phyloP scores from a whole-genome alignment of 83 land plant species.

The Larix sibirica region DNA sequence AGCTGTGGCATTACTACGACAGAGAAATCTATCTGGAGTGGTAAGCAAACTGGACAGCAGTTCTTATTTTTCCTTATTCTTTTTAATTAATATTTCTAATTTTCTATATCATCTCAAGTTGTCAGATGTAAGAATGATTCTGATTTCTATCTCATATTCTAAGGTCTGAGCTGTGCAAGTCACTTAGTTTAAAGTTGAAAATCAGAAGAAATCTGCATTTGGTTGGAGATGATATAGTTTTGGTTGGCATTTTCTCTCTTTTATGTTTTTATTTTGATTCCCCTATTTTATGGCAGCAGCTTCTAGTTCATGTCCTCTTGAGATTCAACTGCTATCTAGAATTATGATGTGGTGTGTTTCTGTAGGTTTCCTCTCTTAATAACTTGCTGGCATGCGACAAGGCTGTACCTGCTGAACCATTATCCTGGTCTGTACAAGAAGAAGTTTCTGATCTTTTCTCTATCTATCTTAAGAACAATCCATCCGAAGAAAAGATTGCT shows the following conservation, averaged over 20 bases:
- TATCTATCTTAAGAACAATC: slow-evolving; percentile 62
- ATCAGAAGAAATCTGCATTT: not conserved
- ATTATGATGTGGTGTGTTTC: not conserved
- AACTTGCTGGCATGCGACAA: slow-evolving; percentile 92
- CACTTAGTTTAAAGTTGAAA: not conserved
- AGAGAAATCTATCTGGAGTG: slow-evolving; percentile 79
- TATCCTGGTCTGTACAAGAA: slow-evolving; percentile 83
- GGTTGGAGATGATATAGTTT: not conserved
- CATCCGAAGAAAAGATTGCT: slow-evolving; percentile 51
- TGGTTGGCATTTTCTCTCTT: not conserved
- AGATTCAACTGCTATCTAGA: not conserved
- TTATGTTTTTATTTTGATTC: slow-evolving; percentile 2
- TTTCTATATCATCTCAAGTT: too few relatives aligned
- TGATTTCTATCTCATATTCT: too few relatives aligned
- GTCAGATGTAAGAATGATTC: too few relatives aligned
- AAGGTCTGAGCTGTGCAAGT: not conserved
- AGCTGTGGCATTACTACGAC: slow-evolving; percentile 83
- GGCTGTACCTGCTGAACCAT: slow-evolving; percentile 66
- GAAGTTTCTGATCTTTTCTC: slow-evolving; percentile 80
- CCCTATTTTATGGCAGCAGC: not conserved
- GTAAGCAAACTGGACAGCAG: slow-evolving; percentile 35
- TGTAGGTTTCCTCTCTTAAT: slow-evolving; percentile 81
- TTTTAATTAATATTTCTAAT: not conserved
- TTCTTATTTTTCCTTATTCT: not conserved
- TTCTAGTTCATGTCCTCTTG: not conserved